These are phyloP conservation scores for Adansonia madagascariensis DNA, from an alignment of 441 rosid species.

Conservation along the genomic window DNA sequence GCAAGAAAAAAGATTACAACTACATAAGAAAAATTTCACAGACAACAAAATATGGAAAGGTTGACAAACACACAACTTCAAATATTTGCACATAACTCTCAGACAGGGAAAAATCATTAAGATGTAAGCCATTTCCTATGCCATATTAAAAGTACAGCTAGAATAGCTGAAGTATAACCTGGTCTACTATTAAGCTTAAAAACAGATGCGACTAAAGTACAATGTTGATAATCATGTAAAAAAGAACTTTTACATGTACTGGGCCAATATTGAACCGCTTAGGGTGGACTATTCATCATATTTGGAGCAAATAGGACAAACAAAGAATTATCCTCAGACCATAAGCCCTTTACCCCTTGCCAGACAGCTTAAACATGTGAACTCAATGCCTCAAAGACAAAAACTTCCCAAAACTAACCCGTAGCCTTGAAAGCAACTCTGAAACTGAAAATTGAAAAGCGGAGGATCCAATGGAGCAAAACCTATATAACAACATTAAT, in stretches of 20 bases:
- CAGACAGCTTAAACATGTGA: conserved; percentile 3
- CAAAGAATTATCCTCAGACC: neutral
- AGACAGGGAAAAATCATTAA: neutral
- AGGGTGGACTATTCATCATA: neutral
- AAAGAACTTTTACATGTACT: neutral
- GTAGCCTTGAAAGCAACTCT: neutral
- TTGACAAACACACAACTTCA: conserved; percentile 8
- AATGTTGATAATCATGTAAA: conserved; percentile 7
- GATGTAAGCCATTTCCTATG: neutral
- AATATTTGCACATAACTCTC: neutral
- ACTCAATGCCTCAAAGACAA: neutral
- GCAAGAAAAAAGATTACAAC: conserved; percentile 18
- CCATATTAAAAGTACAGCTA: neutral
- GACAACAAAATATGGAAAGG: neutral
- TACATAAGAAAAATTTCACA: conserved; percentile 15
- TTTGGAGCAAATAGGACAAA: neutral
- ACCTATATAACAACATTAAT: neutral
- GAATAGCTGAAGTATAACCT: neutral
- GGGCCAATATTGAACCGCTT: neutral
- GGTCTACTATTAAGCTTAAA: conserved; percentile 10
- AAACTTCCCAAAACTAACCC: conserved; percentile 2
- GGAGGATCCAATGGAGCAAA: neutral
- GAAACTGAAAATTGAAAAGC: neutral
- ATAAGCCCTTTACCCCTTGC: neutral
- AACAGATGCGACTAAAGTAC: neutral